A percentile compares a stretch with the other conserved stretches of the same genome.
Evolutionary conservation across 1,284 basidiomycete genomes (phyloP).

Genomic region (Puccinia polysora): DNA sequence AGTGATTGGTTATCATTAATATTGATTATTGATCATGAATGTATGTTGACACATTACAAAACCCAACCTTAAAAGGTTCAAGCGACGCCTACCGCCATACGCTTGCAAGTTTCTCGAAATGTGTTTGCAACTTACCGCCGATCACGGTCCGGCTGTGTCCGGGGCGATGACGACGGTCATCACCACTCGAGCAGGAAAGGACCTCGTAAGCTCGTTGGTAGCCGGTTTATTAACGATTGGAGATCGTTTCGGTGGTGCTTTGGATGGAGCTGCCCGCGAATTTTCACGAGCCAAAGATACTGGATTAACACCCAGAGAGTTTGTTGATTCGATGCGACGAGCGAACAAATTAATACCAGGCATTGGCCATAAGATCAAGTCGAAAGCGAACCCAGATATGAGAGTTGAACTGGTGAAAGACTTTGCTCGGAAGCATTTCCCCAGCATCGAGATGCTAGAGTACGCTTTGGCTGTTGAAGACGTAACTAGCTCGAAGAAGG

Average conservation of each 20-base stretch:
- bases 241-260: slow-evolving; percentile 97
- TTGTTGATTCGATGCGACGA: slow-evolving; percentile 92
- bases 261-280: slow-evolving; percentile 93
- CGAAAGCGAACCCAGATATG: slow-evolving; percentile 77
- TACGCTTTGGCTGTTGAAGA: slow-evolving; percentile 98
- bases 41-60: neutral
- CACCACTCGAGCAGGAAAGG: slow-evolving; percentile 96
- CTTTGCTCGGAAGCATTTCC: slow-evolving; percentile 93
- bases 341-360: slow-evolving; percentile 95
- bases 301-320: slow-evolving; percentile 90
- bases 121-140: slow-evolving; percentile 97
- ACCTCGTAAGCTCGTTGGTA: slow-evolving; percentile 91
- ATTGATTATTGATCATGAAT: slow-evolving; percentile 48
- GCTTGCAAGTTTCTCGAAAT: slow-evolving; percentile 98
- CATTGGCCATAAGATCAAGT: slow-evolving; percentile 99
- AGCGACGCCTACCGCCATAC: slow-evolving; percentile 63
- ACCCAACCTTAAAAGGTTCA: slow-evolving; percentile 45
- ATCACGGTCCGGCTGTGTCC: slow-evolving; percentile 83
- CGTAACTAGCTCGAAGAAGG: slow-evolving; percentile 96
- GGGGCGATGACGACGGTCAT: slow-evolving; percentile 99
- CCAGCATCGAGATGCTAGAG: slow-evolving; percentile 69
- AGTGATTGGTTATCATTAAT: slow-evolving; percentile 87
- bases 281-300: slow-evolving; percentile 86
- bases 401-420: slow-evolving; percentile 98
- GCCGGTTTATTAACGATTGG: slow-evolving; percentile 97